Base-by-base conservation (phyloP, 2,329 filamentous ascomycete species). In the Didymella sp. region DNA sequence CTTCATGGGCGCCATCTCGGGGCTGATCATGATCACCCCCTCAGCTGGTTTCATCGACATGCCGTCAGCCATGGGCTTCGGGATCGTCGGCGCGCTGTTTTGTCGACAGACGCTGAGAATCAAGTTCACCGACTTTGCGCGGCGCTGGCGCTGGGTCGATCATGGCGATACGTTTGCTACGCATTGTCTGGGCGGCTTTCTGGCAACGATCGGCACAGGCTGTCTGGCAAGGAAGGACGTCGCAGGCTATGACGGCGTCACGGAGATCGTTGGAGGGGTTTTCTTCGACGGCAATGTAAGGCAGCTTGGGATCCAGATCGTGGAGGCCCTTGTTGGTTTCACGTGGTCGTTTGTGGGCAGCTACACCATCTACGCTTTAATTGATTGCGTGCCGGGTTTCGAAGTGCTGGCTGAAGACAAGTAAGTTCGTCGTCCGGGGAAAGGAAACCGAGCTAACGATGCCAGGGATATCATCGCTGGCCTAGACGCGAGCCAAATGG, bases 101-200 rank as follows among this genome's bases (percentile, higher is more conserved):
- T 83, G 80, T 55, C 76, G 82, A 1, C 82, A 85, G 69, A 81
- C 81, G 13, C 63, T 84, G 48, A 73, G 81, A 1, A 81, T 84
- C 66, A 85, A 84, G 66, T 82, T 80, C 57, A 83, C 79, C 2
- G 76, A 80, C 13, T 71, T 78, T 27, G 82, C 82, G 6, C 69
- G 74, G n/a, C 68, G 74, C 2, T 78, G 76, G 70, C 72, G 78
- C 30, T 85, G 81, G 82, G 82, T 84, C 0, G 82, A 84, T 59
- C 83, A 83, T 58, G 82, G 81, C 1, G 82, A 84, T 64, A 84
- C 81, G 0, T 84, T 84, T 63, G 82, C 82, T 5, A 84, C 81
- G 4, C 82, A 84, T 57, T 84, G 82, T 60, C 71, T 84, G 11
- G 82, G 82, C 17, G 82, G 82, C 0, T 72, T 84, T 6, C 66